Base-by-base conservation (phyloP, 345 rosid species). In the Salix udensis region DNA sequence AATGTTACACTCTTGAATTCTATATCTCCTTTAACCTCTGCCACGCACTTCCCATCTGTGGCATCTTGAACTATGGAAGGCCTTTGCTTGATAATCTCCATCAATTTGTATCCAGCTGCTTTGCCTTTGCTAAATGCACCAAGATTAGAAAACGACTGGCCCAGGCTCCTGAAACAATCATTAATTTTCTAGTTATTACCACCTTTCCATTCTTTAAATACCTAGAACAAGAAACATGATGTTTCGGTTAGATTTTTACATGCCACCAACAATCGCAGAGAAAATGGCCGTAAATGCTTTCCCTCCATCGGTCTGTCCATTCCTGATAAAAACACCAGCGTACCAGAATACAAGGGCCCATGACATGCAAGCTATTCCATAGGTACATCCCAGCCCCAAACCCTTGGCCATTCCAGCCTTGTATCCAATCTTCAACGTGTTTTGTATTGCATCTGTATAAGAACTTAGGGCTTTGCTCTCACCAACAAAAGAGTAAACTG, bases 271-370 rank as follows among this genome's bases (percentile, higher is more conserved):
- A 84, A 96, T 96, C 74, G 99, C 99, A 36, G 99, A 94, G 89
- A 96, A 96, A 82, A 96, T 92, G 6, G 99, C 97, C 0, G 99
- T 96, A 88, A 96, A 96, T 2, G 99, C 99, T 73, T 94, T 93
- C 67, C 99, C 99, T 71, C 99, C 99, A 81, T 96, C 99, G 1
- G 92, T 92, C 84, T 86, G 88, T 36, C 98, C 99, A 21, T 86
- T 94, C 86, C 99, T 82, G 77, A 96, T 92, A 73, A 96, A 96
- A 84, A 96, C 98, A 46, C 99, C 98, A 0, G 99, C 99, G 15
- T 96, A 96, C 99, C 99, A 96, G 75, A 96, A 96, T 36, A 96
- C 99, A 69, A 96, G 87, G n/a, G 99, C 99, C 99, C 99, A 96
- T 14, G 99, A 96, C 99, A 96, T 96, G 79, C 98, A 94, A 53